A percentile compares a stretch with the other conserved stretches of the same genome.
These are phyloP conservation scores for Aspergillus sp. DNA, from an alignment of 2,329 filamentous ascomycete species.

Conservation along the genomic window DNA sequence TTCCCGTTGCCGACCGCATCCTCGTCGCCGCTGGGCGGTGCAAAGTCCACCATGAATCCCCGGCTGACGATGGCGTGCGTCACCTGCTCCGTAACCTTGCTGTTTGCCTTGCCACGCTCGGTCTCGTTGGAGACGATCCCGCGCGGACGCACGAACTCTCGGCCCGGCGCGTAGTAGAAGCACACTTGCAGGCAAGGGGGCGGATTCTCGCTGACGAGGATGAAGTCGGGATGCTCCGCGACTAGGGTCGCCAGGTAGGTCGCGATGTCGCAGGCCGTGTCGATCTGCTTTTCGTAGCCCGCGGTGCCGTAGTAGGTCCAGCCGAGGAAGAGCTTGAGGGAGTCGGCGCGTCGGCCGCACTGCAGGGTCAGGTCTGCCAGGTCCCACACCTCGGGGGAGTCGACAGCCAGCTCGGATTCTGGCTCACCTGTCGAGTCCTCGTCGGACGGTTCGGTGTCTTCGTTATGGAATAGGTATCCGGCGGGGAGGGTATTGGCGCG, in stretches of 20 bases:
- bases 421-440: conserved; percentile 24
- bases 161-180: conserved; percentile 76
- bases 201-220: conserved; percentile 71
- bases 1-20: conserved; percentile 56
- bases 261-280: conserved; percentile 71
- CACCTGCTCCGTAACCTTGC: conserved; percentile 56
- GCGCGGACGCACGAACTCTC: conserved; percentile 45
- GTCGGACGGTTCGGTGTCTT: conserved; percentile 38
- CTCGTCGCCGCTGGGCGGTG: conserved; percentile 50
- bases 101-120: conserved; percentile 50
- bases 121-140: conserved; percentile 33
- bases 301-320: conserved; percentile 85
- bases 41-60: conserved; percentile 71
- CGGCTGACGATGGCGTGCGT: conserved; percentile 53
- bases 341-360: conserved; percentile 83
- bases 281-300: conserved; percentile 70
- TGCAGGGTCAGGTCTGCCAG: conserved; percentile 90
- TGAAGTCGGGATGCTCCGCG: conserved; percentile 58
- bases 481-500: conserved; percentile 81
- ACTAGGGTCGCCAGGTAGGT: conserved; percentile 66
- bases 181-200: conserved; percentile 91
- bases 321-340: conserved; percentile 79
- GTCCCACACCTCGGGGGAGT: conserved; percentile 70
- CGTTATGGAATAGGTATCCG: conserved; percentile 76
- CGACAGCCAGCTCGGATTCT: conserved; percentile 26